Conservation (phyloP, 2,329 filamentous ascomycete species). For the Dryadomyces quercivorus region DNA sequence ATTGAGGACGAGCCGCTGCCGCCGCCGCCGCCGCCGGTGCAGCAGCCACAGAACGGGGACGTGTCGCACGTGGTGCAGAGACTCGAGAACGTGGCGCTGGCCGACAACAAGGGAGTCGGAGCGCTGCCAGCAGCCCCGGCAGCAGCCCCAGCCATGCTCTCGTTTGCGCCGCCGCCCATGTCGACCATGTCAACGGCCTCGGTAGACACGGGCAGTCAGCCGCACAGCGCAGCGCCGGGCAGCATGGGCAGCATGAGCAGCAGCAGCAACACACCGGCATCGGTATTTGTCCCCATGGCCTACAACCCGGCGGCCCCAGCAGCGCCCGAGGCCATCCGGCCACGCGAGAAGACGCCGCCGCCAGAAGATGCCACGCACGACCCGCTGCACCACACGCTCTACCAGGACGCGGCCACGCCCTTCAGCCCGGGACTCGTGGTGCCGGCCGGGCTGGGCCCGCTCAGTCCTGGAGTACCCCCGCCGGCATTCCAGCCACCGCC, state of each 20-base stretch:
- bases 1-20: slow-evolving; percentile 52
- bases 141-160: slow-evolving; percentile 16
- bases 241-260: background rate
- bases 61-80: slow-evolving; percentile 63
- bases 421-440: slow-evolving; percentile 41
- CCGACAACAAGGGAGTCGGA: slow-evolving; percentile 24
- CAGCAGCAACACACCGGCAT: background rate
- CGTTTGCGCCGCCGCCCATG: slow-evolving; percentile 28
- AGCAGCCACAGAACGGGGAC: slow-evolving; percentile 24
- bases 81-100: slow-evolving; percentile 59
- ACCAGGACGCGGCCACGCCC: slow-evolving; percentile 39
- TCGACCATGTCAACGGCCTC: slow-evolving; percentile 5
- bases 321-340: slow-evolving; percentile 57
- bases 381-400: slow-evolving; percentile 44
- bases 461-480: slow-evolving; percentile 25
- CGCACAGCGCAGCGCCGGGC: background rate
- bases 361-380: slow-evolving; percentile 50
- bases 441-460: slow-evolving; percentile 29
- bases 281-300: slow-evolving; percentile 47
- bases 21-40: slow-evolving; percentile 25
- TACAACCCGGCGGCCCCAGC: slow-evolving; percentile 73
- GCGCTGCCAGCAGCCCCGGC: slow-evolving; percentile 25
- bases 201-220: background rate
- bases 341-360: slow-evolving; percentile 71
- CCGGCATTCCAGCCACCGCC: slow-evolving; percentile 25